Evolutionary conservation across 1,284 basidiomycete species (phyloP).

Genomic region (Tylopilus orsonianus): DNA sequence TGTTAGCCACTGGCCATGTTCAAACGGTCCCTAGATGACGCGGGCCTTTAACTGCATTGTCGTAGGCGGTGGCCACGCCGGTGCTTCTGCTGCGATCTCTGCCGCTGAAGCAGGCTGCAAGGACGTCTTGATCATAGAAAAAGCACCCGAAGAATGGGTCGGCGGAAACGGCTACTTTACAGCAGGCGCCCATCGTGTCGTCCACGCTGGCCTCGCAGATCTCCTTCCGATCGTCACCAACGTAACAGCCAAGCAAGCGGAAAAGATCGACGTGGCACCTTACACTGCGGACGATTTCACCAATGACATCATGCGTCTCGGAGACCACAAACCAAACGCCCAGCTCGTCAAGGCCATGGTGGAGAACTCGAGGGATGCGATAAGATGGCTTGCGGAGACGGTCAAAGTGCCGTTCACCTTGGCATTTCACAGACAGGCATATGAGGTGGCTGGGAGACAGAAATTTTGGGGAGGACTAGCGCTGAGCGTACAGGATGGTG

Average conservation of each 20-base stretch:
- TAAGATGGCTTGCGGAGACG: conserved; percentile 53
- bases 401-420: conserved; percentile 57
- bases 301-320: conserved; percentile 59
- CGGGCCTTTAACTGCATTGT: conserved; percentile 53
- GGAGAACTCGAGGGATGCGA: conserved; percentile 51
- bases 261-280: conserved; percentile 55
- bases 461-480: conserved; percentile 71
- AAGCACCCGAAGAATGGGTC: conserved; percentile 60
- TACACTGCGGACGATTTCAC: conserved; percentile 57
- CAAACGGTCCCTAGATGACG: conserved; percentile 13
- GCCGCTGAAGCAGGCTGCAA: conserved; percentile 58
- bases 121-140: conserved; percentile 63
- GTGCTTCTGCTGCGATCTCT: conserved; percentile 61
- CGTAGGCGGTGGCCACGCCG: conserved; percentile 68
- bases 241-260: conserved; percentile 42
- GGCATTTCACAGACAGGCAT: conserved; percentile 66
- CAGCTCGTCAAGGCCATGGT: conserved; percentile 53
- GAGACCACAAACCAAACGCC: conserved; percentile 47
- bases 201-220: conserved; percentile 56
- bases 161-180: conserved; percentile 75
- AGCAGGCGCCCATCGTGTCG: conserved; percentile 63
- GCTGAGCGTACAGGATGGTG: conserved; percentile 57
- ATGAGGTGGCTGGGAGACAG: conserved; percentile 57
- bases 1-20: neutral
- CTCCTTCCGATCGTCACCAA: conserved; percentile 55